Evolutionary conservation across 805 yeast genomes (phyloP), one percentile per base, ranked within the genome.

Genomic region (Jamesozyma piceae): DNA sequence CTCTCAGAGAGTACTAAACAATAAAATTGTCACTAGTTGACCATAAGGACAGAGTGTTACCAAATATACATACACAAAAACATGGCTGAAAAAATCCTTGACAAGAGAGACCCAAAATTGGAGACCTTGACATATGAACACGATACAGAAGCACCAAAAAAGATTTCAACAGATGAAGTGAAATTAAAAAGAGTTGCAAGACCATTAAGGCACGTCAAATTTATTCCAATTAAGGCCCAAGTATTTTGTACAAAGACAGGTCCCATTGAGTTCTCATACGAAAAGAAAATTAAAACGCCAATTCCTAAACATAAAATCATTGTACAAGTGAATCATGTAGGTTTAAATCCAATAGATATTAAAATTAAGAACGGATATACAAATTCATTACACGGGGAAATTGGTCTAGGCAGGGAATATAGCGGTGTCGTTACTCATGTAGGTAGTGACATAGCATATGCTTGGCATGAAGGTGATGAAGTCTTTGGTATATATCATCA

Each of bases 361-460:
- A 71, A 78, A 45, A 74, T 81, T 39, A 67, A 75, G 53, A 74
- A 77, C 53, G 71, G 76, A 30, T 78, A 77, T 51, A 57, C 68
- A 17, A 60, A 68, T 20, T 73, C 77, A 48, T 58, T 75, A 40
- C 71, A 68, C 40, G 73, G 76, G 33, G 74, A 71, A 44, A 72
- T 77, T 50, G 88, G 88, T 9, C 58, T 80, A 20, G 92, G 92
- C 1, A 73, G 82, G 51, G 89, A 81, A 48, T 83, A 74, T 57
- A 64, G 77, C 19, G 94, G 94, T 19, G 63, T 63, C 5, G 65
- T 83, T 22, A 67, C 68, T 4, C 69, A 72, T 28, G 75, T 78
- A 15, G 90, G 90, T 6, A 54, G 59, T 10, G 64, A 65, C 14
- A 55, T 53, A 17, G 58, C 60, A 1, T 48, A 51, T 11, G 51